Conservation (phyloP, 2,329 filamentous ascomycete genomes). For the Catunica adiposa region DNA sequence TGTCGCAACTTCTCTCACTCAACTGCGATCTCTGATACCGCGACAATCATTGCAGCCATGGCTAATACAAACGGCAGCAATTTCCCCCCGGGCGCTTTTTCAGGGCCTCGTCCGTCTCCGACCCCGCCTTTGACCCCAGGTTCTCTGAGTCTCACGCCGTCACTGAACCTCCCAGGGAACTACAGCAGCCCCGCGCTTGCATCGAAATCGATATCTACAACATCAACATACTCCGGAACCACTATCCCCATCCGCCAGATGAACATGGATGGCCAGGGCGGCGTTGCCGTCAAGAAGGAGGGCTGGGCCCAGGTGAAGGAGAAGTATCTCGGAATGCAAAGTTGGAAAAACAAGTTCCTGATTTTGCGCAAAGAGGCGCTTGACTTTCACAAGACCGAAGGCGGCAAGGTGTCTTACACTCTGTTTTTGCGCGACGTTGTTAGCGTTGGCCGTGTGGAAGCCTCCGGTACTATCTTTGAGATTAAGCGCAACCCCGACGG, state of each 20-base stretch:
- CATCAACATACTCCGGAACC: slow-evolving; percentile 50
- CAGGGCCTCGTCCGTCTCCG: too few relatives aligned
- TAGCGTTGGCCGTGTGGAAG: slow-evolving; percentile 79
- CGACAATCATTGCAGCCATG: slow-evolving; percentile 6
- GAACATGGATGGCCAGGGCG: slow-evolving; percentile 46
- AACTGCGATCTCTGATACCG: background rate
- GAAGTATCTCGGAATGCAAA: slow-evolving; percentile 66
- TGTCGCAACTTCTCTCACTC: background rate
- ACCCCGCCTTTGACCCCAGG: slow-evolving; percentile 86
- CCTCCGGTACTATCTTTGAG: slow-evolving; percentile 83
- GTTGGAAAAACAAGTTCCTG: slow-evolving; percentile 82
- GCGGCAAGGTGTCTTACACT: slow-evolving; percentile 71
- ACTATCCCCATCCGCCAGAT: slow-evolving; percentile 51
- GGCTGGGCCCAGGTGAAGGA: slow-evolving; percentile 81
- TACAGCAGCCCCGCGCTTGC: slow-evolving; percentile 59
- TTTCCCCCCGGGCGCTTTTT: slow-evolving; percentile 25
- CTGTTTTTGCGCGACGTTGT: slow-evolving; percentile 76
- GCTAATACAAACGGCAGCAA: slow-evolving; percentile 12
- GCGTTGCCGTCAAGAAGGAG: slow-evolving; percentile 61
- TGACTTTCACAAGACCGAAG: slow-evolving; percentile 86
- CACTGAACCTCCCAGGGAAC: slow-evolving; percentile 56
- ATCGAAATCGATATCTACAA: slow-evolving; percentile 43
- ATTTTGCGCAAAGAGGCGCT: slow-evolving; percentile 84
- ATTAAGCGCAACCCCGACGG: slow-evolving; percentile 63
- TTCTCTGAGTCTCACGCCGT: slow-evolving; percentile 70